A percentile compares a stretch with the other conserved stretches of the same genome.
These are phyloP conservation scores for Herpotrichia juniperi DNA, from an alignment of 2,329 filamentous ascomycete species.

Conservation along the genomic window DNA sequence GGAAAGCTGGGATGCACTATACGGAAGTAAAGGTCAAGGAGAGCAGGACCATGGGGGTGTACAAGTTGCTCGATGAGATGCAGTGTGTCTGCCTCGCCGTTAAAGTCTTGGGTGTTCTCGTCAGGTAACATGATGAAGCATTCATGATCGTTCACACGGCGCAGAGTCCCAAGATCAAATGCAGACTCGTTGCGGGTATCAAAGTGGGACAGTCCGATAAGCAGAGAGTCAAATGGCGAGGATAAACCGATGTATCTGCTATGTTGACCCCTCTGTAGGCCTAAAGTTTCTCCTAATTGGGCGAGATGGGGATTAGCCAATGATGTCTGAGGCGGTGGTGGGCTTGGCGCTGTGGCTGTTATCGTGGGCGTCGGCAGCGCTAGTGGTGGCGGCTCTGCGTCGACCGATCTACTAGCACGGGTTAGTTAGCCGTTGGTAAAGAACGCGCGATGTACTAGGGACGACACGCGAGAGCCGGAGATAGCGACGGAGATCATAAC, in stretches of 20 bases:
- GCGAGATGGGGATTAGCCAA: conserved; percentile 39
- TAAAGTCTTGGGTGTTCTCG: conserved; percentile 71
- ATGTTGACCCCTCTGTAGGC: conserved; percentile 77
- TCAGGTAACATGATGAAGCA: conserved; percentile 84
- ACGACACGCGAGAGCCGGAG: conserved; percentile 8
- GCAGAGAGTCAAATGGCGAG: conserved; percentile 81
- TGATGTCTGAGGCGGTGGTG: conserved; percentile 37
- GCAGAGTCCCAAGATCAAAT: conserved; percentile 65
- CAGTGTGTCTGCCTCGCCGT: conserved; percentile 71
- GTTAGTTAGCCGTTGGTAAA: conserved; percentile 32
- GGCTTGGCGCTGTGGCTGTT: conserved; percentile 47
- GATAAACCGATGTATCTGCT: conserved; percentile 85
- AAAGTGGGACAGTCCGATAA: conserved; percentile 81
- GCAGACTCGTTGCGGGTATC: conserved; percentile 82
- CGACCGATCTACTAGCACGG: conserved; percentile 41
- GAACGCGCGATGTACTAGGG: conserved; percentile 5
- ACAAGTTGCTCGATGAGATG: conserved; percentile 78
- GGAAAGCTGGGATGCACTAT: conserved; percentile 82
- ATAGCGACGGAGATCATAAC: not conserved
- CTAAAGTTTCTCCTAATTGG: conserved; percentile 60
- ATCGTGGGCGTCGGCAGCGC: conserved; percentile 47
- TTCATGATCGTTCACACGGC: conserved; percentile 77
- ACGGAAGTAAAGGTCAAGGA: conserved; percentile 82
- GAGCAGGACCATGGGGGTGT: conserved; percentile 73
- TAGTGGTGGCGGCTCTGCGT: conserved; percentile 47